These are phyloP conservation scores for Lasiosphaeris hirsuta DNA, from an alignment of 495 filamentous ascomycete species.

Conservation along the genomic window DNA sequence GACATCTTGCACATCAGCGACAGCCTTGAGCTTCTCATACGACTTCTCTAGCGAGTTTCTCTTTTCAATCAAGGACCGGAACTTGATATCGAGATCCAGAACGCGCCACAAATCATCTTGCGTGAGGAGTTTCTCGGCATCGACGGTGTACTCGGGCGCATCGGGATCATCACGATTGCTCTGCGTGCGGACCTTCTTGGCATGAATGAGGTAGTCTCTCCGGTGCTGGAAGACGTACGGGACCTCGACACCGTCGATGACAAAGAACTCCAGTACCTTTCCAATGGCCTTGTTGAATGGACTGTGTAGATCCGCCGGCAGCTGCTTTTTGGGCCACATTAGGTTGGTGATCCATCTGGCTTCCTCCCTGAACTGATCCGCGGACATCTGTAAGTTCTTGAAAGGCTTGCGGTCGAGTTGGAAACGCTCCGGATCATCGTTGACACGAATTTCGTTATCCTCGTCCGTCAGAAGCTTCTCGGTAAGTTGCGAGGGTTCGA, in stretches of 20 bases:
- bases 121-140: slow-evolving; percentile 82
- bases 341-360: slow-evolving; percentile 84
- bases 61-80: slow-evolving; percentile 84
- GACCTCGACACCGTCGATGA: slow-evolving; percentile 87
- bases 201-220: slow-evolving; percentile 95
- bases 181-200: slow-evolving; percentile 67
- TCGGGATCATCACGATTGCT: slow-evolving; percentile 51
- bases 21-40: slow-evolving; percentile 65
- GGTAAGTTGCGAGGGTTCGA: slow-evolving; percentile 88
- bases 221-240: slow-evolving; percentile 98
- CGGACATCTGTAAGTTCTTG: slow-evolving; percentile 66
- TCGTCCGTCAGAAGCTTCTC: slow-evolving; percentile 94
- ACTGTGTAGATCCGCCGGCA: slow-evolving; percentile 65
- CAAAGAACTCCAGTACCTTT: slow-evolving; percentile 93
- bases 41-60: slow-evolving; percentile 74
- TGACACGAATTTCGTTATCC: slow-evolving; percentile 81
- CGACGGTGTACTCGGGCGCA: slow-evolving; percentile 66
- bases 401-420: slow-evolving; percentile 89
- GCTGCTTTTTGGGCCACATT: slow-evolving; percentile 77
- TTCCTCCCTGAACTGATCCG: slow-evolving; percentile 84
- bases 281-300: slow-evolving; percentile 84
- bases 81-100: slow-evolving; percentile 91
- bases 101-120: slow-evolving; percentile 95
- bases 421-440: slow-evolving; percentile 90
- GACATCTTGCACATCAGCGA: slow-evolving; percentile 52